Conservation (phyloP, 345 rosid genomes). For the Physaria fendleri region DNA sequence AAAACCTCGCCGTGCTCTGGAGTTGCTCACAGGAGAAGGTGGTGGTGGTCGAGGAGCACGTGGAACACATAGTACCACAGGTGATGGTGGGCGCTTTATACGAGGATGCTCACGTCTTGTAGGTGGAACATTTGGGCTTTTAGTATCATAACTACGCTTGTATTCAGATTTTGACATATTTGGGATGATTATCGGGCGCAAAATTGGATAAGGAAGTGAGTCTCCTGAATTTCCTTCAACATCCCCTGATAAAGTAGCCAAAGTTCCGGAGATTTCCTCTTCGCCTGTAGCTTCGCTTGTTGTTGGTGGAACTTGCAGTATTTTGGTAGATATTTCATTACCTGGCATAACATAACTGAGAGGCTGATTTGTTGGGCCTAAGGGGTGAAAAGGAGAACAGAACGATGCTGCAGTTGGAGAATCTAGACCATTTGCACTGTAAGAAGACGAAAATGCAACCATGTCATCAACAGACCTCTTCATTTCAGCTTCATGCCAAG, state of each 20-base stretch:
- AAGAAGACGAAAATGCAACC: slow-evolving; percentile 95
- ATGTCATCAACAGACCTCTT: slow-evolving; percentile 92
- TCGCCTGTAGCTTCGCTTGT: slow-evolving; percentile 47
- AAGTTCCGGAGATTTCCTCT: slow-evolving; percentile 65
- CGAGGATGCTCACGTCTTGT: slow-evolving; percentile 74
- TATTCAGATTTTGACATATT: slow-evolving; percentile 64
- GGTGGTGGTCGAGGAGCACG: slow-evolving; percentile 95
- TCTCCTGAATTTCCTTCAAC: slow-evolving; percentile 66
- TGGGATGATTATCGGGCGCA: slow-evolving; percentile 91
- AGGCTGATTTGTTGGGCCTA: slow-evolving; percentile 73
- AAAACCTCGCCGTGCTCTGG: slow-evolving; percentile 84
- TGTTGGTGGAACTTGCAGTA: slow-evolving; percentile 51
- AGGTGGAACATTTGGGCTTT: slow-evolving; percentile 78
- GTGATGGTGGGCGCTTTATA: slow-evolving; percentile 93
- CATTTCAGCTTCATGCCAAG: slow-evolving; percentile 97
- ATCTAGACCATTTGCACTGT: slow-evolving; percentile 84
- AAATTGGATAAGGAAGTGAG: slow-evolving; percentile 70
- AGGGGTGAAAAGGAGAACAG: slow-evolving; percentile 83
- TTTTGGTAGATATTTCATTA: slow-evolving; percentile 69
- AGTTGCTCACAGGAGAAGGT: slow-evolving; percentile 81
- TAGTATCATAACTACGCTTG: slow-evolving; percentile 55
- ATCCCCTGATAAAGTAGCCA: slow-evolving; percentile 52
- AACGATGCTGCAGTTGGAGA: slow-evolving; percentile 89
- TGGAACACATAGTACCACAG: slow-evolving; percentile 93
- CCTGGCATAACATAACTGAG: slow-evolving; percentile 81